Evolutionary conservation across 2,329 filamentous ascomycete species (phyloP), one percentile per base, ranked within the genome.

Genomic region (Shiraia sp.): DNA sequence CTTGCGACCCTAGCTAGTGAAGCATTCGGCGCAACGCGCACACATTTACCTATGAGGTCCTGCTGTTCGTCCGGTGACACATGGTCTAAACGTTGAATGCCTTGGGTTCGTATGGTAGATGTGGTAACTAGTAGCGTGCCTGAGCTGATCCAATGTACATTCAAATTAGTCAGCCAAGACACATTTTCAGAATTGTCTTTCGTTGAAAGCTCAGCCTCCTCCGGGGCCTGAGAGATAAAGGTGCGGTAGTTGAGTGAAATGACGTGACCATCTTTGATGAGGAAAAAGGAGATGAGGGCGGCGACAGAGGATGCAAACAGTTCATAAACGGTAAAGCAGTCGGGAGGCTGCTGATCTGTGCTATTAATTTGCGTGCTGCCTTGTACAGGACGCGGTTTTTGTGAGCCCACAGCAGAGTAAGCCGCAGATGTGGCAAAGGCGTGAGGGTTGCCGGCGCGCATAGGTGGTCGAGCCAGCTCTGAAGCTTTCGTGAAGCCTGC

Each of bases 191-290:
- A 22, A 10, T 27, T 14, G 10, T 44, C 36, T 34, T 46, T 22
- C 7, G 46, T 43, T 34, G 36, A 16, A 4, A 40, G 39, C 10
- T 45, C 42, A 16, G 45, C 10, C 6, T 51, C 32, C 27, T 48
- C 36, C 15, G 32, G 42, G 23, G 57, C 49, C 36, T 52, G 57
- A 26, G 65, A 62, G 29, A 65, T 35, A 26, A 71, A 65, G 32
- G 67, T 70, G 28, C 68, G 61, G 42, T 61, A 65, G 42, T 71
- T 70, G 28, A 71, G 49, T 16, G 66, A 61, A 42, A 65, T 51
- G 16, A 60, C 57, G 22, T 54, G 47, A 32, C 64, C 57, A 39
- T 68, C 54, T 42, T 54, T 60, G 41, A 65, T 63, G 30, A 70
- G 43, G 32, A 54, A 42, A 28, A 61, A 69, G 16, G 66, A 64